phyloP scores from a whole-genome alignment of 345 rosid species.

The Populus deltoides region DNA sequence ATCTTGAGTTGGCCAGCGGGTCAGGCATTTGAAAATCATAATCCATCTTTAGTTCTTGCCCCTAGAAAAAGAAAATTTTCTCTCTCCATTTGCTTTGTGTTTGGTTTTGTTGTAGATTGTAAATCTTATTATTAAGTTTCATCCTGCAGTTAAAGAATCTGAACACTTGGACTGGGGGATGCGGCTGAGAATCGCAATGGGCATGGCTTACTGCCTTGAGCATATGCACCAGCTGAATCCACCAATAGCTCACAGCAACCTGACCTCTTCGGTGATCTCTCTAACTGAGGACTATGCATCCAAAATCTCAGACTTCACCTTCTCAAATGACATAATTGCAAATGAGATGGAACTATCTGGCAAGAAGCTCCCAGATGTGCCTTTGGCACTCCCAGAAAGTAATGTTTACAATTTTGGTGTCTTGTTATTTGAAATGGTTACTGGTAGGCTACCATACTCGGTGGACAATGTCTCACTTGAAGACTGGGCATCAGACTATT shows the following conservation, averaged over 20 bases:
- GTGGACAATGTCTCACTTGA: constrained; percentile 39
- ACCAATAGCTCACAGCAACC: constrained; percentile 52
- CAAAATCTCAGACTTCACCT: constrained; percentile 71
- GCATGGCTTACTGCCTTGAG: constrained; percentile 87
- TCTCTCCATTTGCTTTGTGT: background rate
- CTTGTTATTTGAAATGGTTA: constrained; percentile 67
- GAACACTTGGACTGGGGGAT: constrained; percentile 91
- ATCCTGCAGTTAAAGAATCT: constrained; percentile 63
- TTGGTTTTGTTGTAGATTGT: background rate
- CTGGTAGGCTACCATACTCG: constrained; percentile 61
- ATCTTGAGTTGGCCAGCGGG: background rate
- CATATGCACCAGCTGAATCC: constrained; percentile 86
- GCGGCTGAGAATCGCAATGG: constrained; percentile 75
- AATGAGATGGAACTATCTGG: constrained; percentile 40
- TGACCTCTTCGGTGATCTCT: constrained; percentile 62
- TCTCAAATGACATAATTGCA: constrained; percentile 46
- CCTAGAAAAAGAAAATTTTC: background rate
- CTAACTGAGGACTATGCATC: constrained; percentile 91
- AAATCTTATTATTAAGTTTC: background rate
- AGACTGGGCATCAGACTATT: constrained; percentile 54
- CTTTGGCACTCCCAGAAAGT: constrained; percentile 35
- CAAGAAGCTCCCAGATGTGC: constrained; percentile 42
- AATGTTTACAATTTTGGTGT: constrained; percentile 68
- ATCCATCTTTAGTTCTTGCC: background rate
- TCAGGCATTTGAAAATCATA: background rate